Evolutionary conservation across 257 asterid species (phyloP), one percentile per base, ranked within the genome.

Genomic region (Cynanchum wilfordii): DNA sequence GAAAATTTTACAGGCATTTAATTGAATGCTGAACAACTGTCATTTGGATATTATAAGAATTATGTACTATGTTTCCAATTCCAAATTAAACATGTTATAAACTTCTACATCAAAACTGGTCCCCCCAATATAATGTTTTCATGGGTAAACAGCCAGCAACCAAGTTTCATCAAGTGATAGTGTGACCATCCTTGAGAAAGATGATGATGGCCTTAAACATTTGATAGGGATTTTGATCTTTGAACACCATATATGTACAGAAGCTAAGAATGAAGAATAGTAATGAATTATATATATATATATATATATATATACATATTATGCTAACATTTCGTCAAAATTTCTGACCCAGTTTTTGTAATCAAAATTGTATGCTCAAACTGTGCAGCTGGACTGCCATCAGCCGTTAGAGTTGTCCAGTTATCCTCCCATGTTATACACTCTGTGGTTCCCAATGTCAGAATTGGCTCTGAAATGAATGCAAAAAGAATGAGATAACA

Each of bases 371-470:
- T 91, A 66, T 94, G 98, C 84, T 94, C 98, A 55, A 94, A 91
- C 75, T 94, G 99, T 7, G 99, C 99, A 10, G 97, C 97, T 30
- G 95, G 97, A 84, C 93, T 83, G 71, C 98, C 97, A 82, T 91
- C 96, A 11, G 97, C 96, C 40, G 98, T 89, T 72, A 94, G 88
- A 68, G 96, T 88, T 62, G 98, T 94, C 98, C 97, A 94, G 79
- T 94, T 94, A 86, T 94, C 98, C 79, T 94, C 93, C 98, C 98
- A 91, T 24, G 97, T 91, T 71, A 85, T 64, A 84, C 95, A 94
- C 27, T 91, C 93, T 22, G 87, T 88, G 25, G 85, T 88, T 83
- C 98, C 96, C 85, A 91, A 60, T 62, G 97, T 91, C 66, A 94
- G 89, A 76, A 94, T 91, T 54, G 98, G 98, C 76, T 93, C 98